Evolutionary conservation across 164 flowering plant species (phyloP), one percentile per base, ranked within the genome.

Genomic region (Magnolia changhungtana): DNA sequence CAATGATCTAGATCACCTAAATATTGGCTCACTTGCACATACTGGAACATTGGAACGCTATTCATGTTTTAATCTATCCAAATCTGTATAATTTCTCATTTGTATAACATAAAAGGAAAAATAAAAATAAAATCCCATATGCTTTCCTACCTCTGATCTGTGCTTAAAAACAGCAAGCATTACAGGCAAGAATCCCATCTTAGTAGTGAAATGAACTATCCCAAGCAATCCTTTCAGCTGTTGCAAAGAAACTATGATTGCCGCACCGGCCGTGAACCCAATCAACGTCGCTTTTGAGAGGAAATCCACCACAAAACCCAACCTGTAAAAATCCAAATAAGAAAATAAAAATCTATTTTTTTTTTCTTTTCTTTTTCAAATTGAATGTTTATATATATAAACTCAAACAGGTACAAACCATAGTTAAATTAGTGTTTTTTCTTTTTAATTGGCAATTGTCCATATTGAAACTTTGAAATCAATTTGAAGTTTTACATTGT

Each of bases 181-280:
- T 0, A 91, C 93, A 67, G 88, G 82, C 14, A 91, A 70, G 6
- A 90, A 61, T 67, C 88, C 86, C 70, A 86, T 91, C 63, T 87
- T 80, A 49, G 29, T 75, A 55, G 94, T 88, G 81, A 90, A 91
- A 13, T 87, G 84, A 37, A 67, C 80, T 67, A 91, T 83, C 20
- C 94, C 94, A 61, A 90, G 87, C 72, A 91, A 76, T 7, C 96
- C 92, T 77, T 91, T 91, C 1, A 91, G 85, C 80, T 91, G 96
- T 80, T 90, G 96, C 61, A 90, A 81, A 16, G 83, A 80, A 0
- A 91, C 88, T 16, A 89, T 84, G 21, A 86, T 77, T 63, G 94
- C 91, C 23, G 94, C 87, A 13, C 94, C 96, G 7, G 87, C 91
- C 90, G 87, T 90, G 82, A 91, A 90, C 11, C 96, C 96, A 4